Evolutionary conservation across 31 red algal species (phyloP).

Genomic region (Endocladia muricata): DNA sequence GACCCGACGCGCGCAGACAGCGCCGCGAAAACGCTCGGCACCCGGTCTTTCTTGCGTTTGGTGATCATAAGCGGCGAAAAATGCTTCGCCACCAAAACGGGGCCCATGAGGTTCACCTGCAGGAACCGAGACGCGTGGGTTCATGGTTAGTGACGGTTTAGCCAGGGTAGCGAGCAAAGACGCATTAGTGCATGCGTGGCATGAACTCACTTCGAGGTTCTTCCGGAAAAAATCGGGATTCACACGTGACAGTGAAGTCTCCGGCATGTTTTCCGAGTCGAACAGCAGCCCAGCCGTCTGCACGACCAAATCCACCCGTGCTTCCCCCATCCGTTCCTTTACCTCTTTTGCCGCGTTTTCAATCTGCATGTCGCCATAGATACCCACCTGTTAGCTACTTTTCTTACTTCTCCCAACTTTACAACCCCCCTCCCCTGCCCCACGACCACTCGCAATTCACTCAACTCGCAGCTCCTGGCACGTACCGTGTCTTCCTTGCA

Average conservation of each 20-base stretch:
- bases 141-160: too few species aligned
- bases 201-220: constrained; percentile 23
- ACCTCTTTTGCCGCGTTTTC: constrained; percentile 48
- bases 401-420: neutral
- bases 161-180: neutral
- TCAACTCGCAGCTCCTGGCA: neutral
- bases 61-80: constrained; percentile 70
- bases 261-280: constrained; percentile 70
- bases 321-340: constrained; percentile 23
- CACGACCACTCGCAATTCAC: neutral
- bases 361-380: constrained; percentile 11
- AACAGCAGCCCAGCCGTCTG: constrained; percentile 69
- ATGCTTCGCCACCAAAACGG: constrained; percentile 79
- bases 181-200: neutral
- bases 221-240: constrained; percentile 23
- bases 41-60: constrained; percentile 47
- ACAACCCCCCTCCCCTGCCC: neutral
- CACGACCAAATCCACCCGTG: constrained; percentile 68
- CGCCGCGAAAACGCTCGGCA: constrained; percentile 59
- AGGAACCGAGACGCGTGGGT: neutral
- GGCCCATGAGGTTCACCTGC: constrained; percentile 75
- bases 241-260: constrained; percentile 55
- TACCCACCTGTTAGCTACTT: too few species aligned
- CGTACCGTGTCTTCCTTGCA: constrained; percentile 44
- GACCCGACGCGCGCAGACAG: constrained; percentile 68